A percentile compares a stretch with the other conserved stretches of the same genome.
These are phyloP conservation scores for Nakazawaea wyomingensis DNA, from an alignment of 805 yeast genomes.

Conservation along the genomic window DNA sequence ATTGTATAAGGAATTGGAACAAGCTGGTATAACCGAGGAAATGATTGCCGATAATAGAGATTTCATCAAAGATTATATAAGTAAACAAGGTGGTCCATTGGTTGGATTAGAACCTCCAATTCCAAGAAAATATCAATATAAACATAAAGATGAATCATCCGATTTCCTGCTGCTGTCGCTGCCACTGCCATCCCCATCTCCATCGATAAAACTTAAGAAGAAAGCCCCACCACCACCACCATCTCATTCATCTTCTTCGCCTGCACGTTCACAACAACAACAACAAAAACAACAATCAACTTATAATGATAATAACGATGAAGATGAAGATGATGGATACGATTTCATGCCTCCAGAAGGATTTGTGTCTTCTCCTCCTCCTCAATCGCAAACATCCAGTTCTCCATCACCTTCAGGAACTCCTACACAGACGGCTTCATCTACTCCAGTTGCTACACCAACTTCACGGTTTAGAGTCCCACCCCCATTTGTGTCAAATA, in stretches of 20 bases:
- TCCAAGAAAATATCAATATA: conserved; percentile 52
- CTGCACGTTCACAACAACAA: conserved; percentile 35
- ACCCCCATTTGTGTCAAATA: conserved; percentile 24
- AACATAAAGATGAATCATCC: conserved; percentile 15
- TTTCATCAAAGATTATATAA: conserved; percentile 73
- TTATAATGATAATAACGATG: background rate
- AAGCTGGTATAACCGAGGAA: conserved; percentile 78
- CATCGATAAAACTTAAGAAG: conserved; percentile 19
- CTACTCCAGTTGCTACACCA: conserved; percentile 1
- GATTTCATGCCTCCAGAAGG: conserved; percentile 19
- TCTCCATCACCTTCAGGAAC: conserved; percentile 15
- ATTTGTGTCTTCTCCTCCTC: conserved; percentile 14
- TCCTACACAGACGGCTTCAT: conserved; percentile 9
- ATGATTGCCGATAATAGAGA: conserved; percentile 85
- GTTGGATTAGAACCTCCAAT: conserved; percentile 83
- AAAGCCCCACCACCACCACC: conserved; percentile 40
- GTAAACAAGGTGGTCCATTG: conserved; percentile 71
- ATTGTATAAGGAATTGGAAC: conserved; percentile 64
- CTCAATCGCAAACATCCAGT: conserved; percentile 11
- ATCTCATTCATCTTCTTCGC: conserved; percentile 31
- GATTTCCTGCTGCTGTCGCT: conserved; percentile 35
- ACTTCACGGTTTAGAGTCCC: conserved; percentile 31
- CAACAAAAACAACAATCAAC: conserved; percentile 32
- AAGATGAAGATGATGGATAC: conserved; percentile 15
- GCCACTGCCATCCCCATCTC: conserved; percentile 32